phyloP scores from a whole-genome alignment of 169 alveolate species.

The Cryptosporidium xiaoi region DNA sequence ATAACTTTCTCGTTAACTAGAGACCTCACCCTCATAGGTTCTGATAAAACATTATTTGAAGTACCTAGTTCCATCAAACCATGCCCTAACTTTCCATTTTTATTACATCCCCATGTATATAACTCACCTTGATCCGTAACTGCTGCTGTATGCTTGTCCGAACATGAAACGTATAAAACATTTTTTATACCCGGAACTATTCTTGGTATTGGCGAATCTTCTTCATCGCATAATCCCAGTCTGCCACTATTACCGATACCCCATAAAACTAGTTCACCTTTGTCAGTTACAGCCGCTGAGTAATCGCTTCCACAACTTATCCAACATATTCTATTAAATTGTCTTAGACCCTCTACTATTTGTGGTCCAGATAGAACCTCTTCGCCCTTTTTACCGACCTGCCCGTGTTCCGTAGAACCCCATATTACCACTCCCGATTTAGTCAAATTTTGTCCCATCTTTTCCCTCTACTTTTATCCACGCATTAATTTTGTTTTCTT shows the following conservation, averaged over 20 bases:
- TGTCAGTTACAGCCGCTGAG: constrained; percentile 71
- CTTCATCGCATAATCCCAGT: constrained; percentile 75
- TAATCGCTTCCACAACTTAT: constrained; percentile 69
- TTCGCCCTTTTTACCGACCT: constrained; percentile 17
- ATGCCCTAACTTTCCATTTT: constrained; percentile 82
- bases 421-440: constrained; percentile 79
- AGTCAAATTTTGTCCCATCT: constrained; percentile 76
- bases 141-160: constrained; percentile 84
- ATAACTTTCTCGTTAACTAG: constrained; percentile 76
- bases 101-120: constrained; percentile 86
- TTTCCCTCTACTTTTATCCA: neutral
- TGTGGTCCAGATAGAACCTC: constrained; percentile 39
- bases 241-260: constrained; percentile 76
- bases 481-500: too few species aligned
- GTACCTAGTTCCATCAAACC: constrained; percentile 23
- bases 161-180: constrained; percentile 77
- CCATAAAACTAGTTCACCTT: constrained; percentile 78
- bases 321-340: constrained; percentile 15
- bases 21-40: constrained; percentile 76
- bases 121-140: constrained; percentile 79
- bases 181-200: constrained; percentile 18
- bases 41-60: constrained; percentile 17
- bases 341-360: constrained; percentile 37
- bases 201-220: constrained; percentile 59
- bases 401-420: constrained; percentile 77